Conservation (phyloP, 257 asterid genomes). For the Solanum ossicruentum region DNA sequence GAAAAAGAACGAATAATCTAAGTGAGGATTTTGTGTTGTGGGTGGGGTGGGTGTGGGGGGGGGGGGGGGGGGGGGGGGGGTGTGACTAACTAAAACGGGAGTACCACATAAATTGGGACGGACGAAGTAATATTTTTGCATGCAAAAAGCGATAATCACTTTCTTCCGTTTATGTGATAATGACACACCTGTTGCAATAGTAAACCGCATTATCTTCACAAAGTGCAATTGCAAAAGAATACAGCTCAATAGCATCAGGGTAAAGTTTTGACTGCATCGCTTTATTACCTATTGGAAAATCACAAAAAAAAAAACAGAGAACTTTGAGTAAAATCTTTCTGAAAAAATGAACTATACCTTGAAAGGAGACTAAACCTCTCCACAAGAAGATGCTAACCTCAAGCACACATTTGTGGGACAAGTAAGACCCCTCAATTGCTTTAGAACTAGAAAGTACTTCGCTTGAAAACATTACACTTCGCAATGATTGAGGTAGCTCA, state of each 20-base stretch:
- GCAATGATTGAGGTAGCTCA: background rate
- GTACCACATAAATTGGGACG: background rate
- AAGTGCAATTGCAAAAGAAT: conserved; percentile 64
- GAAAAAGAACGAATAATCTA: too few species aligned
- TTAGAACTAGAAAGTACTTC: background rate
- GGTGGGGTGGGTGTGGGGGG: too few species aligned
- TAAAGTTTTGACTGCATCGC: conserved; percentile 64
- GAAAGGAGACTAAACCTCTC: background rate
- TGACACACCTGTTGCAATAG: conserved; percentile 64
- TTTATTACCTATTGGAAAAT: conserved; percentile 38
- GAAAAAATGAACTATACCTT: background rate
- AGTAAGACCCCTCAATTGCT: background rate
- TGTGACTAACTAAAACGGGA: background rate
- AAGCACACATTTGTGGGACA: background rate
- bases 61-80: too few species aligned
- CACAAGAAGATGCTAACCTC: background rate
- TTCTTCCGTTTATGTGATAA: background rate
- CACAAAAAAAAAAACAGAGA: background rate
- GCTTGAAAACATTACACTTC: background rate
- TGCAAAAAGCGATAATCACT: background rate
- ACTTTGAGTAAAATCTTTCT: background rate
- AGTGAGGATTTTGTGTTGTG: too few species aligned
- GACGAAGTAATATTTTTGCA: background rate
- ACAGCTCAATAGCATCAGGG: conserved; percentile 57
- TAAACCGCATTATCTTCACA: conserved; percentile 70